phyloP scores from a whole-genome alignment of 192 early-diverging fungal genomes.

The Backusella tuberculispora region DNA sequence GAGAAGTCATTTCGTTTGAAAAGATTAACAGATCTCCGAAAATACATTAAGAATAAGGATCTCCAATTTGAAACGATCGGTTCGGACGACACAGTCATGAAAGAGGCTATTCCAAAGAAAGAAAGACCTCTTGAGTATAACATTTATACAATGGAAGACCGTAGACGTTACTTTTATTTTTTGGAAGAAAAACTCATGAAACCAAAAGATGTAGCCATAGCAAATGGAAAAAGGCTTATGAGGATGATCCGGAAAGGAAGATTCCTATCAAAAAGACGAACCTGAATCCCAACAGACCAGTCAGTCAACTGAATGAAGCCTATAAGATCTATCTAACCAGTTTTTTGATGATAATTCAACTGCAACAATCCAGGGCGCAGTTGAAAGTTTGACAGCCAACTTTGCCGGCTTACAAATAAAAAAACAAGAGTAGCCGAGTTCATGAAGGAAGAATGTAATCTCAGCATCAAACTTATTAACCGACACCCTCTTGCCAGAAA shows the following conservation, averaged over 20 bases:
- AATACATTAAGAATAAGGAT: constrained; percentile 4
- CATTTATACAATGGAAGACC: background rate
- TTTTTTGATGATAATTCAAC: background rate
- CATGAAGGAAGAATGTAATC: constrained; percentile 8
- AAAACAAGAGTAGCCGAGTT: too few relatives aligned
- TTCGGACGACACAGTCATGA: background rate
- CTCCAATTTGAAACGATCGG: background rate
- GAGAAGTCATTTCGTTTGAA: too few relatives aligned
- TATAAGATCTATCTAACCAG: too few relatives aligned
- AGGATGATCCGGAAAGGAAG: constrained; percentile 1
- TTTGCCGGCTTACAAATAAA: too few relatives aligned
- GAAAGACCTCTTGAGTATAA: background rate
- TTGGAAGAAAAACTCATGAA: constrained; percentile 14
- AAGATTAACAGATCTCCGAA: constrained; percentile 7
- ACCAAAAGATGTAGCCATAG: background rate
- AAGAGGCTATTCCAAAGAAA: background rate
- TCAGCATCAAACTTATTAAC: background rate
- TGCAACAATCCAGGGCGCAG: constrained; percentile 15
- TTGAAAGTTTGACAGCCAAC: too few relatives aligned
- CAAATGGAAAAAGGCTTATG: background rate
- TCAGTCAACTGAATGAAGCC: too few relatives aligned
- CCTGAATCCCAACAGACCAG: too few relatives aligned
- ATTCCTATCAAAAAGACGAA: background rate
- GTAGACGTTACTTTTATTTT: too few relatives aligned
- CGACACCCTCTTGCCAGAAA: background rate